Base-by-base conservation (phyloP, 345 rosid genomes). In the Barbarea vulgaris region DNA sequence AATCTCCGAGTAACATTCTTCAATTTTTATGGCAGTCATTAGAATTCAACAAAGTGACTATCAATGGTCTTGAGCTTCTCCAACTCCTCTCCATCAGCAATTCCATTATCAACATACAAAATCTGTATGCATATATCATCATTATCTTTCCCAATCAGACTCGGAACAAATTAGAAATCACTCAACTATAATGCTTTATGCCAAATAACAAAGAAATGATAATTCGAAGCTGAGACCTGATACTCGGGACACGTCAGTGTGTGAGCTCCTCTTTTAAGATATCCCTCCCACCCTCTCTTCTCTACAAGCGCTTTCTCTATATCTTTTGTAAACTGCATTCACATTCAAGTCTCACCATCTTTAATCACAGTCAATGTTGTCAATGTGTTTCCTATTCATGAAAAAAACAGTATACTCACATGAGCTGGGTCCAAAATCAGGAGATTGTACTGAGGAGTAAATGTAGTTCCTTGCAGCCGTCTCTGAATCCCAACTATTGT, bases 401-500 rank as follows among this genome's bases (percentile, higher is more conserved):
- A 21, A 21, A 21, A 34, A 59, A 59, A 44, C 15, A 59, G 71
- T 24, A 31, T 13, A 80, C 93, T 84, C 67, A 85, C 97, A 83
- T 85, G 88, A 69, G 67, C 83, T 33, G 97, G 93, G 72, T 91
- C 97, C 70, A 91, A 70, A 67, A 91, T 85, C 64, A 91, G 77
- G 69, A 91, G 93, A 75, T 53, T 84, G 81, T 75, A 82, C 34
- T 75, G 81, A 64, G 77, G 89, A 47, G 67, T 71, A 47, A 71
- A 77, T 44, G 69, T 61, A 74, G 86, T 73, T 62, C 82, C 82
- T 59, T 59, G 52, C 37, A 81, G 86, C 60, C 75, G 87, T 59
- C 60, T 81, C 74, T 91, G 89, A 75, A 91, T 87, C 62, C 97
- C 97, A 61, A 89, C 76, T 34, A 91, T 83, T 21, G 93, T 87